Evolutionary conservation across 441 rosid species (phyloP), one percentile per base, ranked within the genome.

Genomic region (Populus hybrid): DNA sequence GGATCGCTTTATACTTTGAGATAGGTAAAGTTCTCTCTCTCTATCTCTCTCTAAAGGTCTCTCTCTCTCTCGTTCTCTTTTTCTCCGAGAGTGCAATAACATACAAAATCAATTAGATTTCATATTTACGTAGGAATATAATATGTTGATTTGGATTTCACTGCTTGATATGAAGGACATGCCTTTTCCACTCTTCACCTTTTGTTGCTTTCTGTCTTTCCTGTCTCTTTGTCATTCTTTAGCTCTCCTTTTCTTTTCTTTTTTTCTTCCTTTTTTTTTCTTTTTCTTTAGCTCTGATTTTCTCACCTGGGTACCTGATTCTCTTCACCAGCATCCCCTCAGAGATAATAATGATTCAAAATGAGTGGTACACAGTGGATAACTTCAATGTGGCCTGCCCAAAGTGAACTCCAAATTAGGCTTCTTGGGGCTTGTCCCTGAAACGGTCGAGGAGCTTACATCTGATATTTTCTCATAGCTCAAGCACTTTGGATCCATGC

Each of bases 361-460:
- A 85, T 81, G 83, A 83, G 86, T 84, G 77, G 81, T 81, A 78
- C 77, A 75, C 65, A 77, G 19, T 50, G 34, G 70, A 70, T 26
- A 69, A 28, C 35, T 32, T 36, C 91, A 90, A 82, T 81, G 93
- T 84, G 94, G 83, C 84, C 96, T 85, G 67, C 97, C 98, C 90
- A 95, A 83, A 28, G 97, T 95, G 81, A 95, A 95, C 77, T 95
- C 99, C 83, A 95, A 88, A 85, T 92, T 95, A 69, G 98, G 99
- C 82, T 85, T 93, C 89, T 86, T 89, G 79, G 93, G 92, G 87
- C 91, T 90, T 83, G 89, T 78, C 84, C 88, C 91, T 61, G 97
- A 88, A 67, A 79, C 81, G 66, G 84, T 88, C 70, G 97, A 88
- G 75, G 97, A 92, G 84, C 91, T 93, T 78, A 82, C 87, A 68